Evolutionary conservation across 768 basidiomycete genomes (phyloP), one percentile per base, ranked within the genome.

Genomic region (Rhodosporidiobolus sp.): DNA sequence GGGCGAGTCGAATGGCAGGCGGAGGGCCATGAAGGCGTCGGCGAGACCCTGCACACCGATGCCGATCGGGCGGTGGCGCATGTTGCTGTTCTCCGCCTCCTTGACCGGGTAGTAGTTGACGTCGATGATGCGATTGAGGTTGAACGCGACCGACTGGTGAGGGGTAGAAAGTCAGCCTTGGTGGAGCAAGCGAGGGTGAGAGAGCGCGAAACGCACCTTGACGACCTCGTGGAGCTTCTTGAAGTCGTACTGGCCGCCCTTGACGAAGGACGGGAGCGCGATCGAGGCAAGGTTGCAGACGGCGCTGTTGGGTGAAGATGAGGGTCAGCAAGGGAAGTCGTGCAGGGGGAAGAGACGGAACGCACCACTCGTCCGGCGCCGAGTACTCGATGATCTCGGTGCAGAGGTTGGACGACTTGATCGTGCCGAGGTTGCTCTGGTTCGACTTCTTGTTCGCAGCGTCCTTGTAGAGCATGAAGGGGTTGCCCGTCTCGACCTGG

Each of bases 301-400:
- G 49, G 96, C 96, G 49, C 72, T 76, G 55, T n/a, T n/a, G n/a
- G n/a, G n/a, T 26, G 28, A 26, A 7, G 26, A 9, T 30, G 10
- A 24, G 4, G 16, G 10, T 28, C 14, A 19, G 22, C n/a, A 3
- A 10, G 10, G 26, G 2, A 48, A 26, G 32, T 6, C 11, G 4
- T n/a, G 14, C 3, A 59, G 28, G 14, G 26, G 9, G 38, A 19
- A 8, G 22, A 28, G 48, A 10, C 17, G n/a, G 46, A 57, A 62
- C 70, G 48, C 26, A 76, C 70, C 71, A 76, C 67, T 77, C 96
- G 65, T 98, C 96, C 1, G 96, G 93, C 19, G 95, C 86, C 56
- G 93, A 95, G 84, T 97, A 98, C 82, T 99, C 91, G 81, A 99
- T 90, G 81, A 99, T 98, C 81, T 98, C 96, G 9, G 95, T 98